Conservation (phyloP, 2,329 filamentous ascomycete species). For the Sclerotinia glacialis region DNA sequence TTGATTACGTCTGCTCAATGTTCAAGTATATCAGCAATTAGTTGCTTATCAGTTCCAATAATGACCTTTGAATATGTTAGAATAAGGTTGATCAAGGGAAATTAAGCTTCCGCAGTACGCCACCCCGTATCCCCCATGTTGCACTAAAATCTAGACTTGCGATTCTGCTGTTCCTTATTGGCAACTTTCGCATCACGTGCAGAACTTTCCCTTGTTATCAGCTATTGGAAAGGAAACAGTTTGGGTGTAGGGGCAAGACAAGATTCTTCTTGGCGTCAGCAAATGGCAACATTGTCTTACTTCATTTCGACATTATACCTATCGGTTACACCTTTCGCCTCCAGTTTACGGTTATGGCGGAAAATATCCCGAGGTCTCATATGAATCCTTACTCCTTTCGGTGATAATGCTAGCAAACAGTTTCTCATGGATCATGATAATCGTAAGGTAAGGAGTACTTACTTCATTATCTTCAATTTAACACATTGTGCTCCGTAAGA, state of each 20-base stretch:
- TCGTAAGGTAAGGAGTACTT: too few species aligned
- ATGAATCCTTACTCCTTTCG: not conserved
- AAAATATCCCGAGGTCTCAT: not conserved
- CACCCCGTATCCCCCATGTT: not conserved
- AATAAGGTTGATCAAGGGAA: not conserved
- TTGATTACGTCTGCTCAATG: not conserved
- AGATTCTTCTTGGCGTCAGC: not conserved
- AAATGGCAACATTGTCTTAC: not conserved
- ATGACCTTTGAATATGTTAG: not conserved
- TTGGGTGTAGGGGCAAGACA: not conserved
- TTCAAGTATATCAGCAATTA: too few species aligned
- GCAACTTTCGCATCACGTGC: not conserved
- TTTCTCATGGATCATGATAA: too few species aligned
- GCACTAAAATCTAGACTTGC: not conserved
- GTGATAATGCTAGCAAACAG: not conserved
- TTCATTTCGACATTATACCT: not conserved
- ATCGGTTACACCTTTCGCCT: not conserved
- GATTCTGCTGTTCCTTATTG: not conserved
- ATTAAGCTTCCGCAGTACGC: not conserved
- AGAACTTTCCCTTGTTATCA: not conserved
- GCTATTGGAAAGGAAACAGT: not conserved
- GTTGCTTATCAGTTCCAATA: not conserved
- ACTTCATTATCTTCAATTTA: too few species aligned
- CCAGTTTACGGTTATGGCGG: not conserved
- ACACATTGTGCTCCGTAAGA: not conserved